Percentiles rank a stretch among this genome's conserved stretches.
Evolutionary conservation across 2,329 filamentous ascomycete genomes (phyloP).

Genomic region (Aspergillus sp.): DNA sequence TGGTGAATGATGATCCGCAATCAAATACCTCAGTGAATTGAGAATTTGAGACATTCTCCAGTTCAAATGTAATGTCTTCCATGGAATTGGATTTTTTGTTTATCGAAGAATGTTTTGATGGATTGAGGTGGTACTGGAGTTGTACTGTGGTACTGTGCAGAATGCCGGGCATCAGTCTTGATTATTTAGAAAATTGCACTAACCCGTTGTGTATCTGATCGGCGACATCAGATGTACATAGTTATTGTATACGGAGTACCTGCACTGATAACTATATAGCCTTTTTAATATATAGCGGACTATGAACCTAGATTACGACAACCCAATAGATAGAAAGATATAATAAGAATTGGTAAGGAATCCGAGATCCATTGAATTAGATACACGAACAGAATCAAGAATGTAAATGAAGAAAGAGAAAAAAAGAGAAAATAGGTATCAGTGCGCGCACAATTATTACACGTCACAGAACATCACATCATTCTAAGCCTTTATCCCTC

Average conservation of each 20-base stretch:
- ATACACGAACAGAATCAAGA: slow-evolving; percentile 12
- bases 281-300: background rate
- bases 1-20: slow-evolving; percentile 42
- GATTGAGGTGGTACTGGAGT: background rate
- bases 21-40: background rate
- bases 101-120: background rate
- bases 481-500: background rate
- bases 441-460: slow-evolving; percentile 3
- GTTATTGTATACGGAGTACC: too few relatives aligned
- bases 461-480: slow-evolving; percentile 2
- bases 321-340: background rate
- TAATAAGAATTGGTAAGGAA: background rate
- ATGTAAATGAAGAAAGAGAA: slow-evolving; percentile 1
- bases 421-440: slow-evolving; percentile 4
- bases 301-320: background rate
- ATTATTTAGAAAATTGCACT: too few relatives aligned
- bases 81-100: background rate
- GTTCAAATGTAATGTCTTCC: background rate
- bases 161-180: too few relatives aligned
- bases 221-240: background rate
- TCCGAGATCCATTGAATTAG: slow-evolving; percentile 10
- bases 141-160: too few relatives aligned
- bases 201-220: too few relatives aligned
- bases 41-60: background rate
- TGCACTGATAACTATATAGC: too few relatives aligned